Evolutionary conservation across 2,329 filamentous ascomycete genomes (phyloP).

Genomic region (Pseudogymnoascus sp.): DNA sequence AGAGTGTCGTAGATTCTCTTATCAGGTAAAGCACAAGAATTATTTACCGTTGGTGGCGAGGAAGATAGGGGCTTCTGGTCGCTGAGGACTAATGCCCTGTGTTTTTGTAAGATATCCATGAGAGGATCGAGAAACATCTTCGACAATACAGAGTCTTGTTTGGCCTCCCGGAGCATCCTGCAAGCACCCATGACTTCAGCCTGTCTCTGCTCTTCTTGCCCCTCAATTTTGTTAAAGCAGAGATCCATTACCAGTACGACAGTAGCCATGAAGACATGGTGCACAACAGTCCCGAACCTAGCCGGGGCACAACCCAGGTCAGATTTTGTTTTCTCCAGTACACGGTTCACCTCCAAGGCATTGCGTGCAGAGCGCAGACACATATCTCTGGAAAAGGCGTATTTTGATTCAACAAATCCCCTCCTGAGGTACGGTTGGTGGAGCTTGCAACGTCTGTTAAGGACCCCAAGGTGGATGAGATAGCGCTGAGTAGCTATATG

Average conservation of each 20-base stretch:
- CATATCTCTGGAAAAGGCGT: constrained; percentile 29
- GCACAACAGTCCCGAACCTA: constrained; percentile 28
- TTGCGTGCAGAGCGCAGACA: constrained; percentile 30
- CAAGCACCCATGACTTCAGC: constrained; percentile 30
- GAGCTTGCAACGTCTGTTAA: constrained; percentile 32
- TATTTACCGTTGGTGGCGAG: neutral
- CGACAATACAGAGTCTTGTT: constrained; percentile 25
- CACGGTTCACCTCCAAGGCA: constrained; percentile 18
- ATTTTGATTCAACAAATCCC: constrained; percentile 25
- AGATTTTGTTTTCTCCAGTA: constrained; percentile 25
- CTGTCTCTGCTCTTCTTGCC: constrained; percentile 25
- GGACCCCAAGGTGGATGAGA: constrained; percentile 29
- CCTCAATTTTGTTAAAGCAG: constrained; percentile 27
- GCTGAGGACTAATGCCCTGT: constrained; percentile 7
- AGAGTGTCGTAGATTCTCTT: neutral
- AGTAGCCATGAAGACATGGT: constrained; percentile 32
- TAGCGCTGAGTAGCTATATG: constrained; percentile 29
- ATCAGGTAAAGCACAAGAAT: neutral
- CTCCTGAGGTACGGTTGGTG: constrained; percentile 33
- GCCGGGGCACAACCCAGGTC: constrained; percentile 20
- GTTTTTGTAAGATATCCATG: constrained; percentile 25
- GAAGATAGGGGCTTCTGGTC: neutral
- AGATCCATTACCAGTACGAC: constrained; percentile 34
- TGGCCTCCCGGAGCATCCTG: constrained; percentile 29
- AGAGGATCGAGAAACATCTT: constrained; percentile 29